Conservation (phyloP, 106 monocot species). For the Hemerocallis citrina region DNA sequence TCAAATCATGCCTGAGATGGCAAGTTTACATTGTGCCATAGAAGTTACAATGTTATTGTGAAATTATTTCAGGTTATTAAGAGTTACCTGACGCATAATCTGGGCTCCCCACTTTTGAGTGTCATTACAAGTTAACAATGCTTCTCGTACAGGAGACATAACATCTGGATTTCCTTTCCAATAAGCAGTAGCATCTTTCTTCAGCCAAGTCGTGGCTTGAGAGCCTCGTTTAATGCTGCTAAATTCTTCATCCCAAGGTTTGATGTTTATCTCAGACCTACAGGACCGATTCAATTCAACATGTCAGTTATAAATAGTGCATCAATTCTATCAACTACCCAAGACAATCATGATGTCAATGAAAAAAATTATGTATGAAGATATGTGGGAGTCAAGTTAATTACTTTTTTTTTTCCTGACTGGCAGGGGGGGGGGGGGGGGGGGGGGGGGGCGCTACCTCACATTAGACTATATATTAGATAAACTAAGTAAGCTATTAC, state of each 20-base stretch:
- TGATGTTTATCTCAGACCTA: constrained; percentile 60
- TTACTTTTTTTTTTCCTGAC: no score
- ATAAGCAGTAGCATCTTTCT: constrained; percentile 31
- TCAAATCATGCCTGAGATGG: neutral
- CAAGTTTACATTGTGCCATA: neutral
- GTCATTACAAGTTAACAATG: constrained; percentile 45
- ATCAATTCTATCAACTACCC: no score
- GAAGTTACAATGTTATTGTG: neutral
- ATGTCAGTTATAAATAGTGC: neutral
- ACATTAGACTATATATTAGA: no score
- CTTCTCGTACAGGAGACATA: constrained; percentile 27
- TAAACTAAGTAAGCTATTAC: no score
- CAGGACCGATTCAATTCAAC: neutral
- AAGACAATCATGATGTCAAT: no score
- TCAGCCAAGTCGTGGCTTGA: constrained; percentile 24
- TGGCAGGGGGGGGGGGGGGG: no score
- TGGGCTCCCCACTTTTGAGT: constrained; percentile 33
- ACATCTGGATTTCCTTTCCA: constrained; percentile 70
- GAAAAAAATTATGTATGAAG: no score
- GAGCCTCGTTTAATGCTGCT: constrained; percentile 41
- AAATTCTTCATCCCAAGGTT: constrained; percentile 47
- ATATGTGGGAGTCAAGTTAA: no score
- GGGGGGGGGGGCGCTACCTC: no score
- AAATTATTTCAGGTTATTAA: neutral
- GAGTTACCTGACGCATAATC: constrained; percentile 43